Percentiles rank a stretch among this genome's conserved stretches.
phyloP scores from a whole-genome alignment of 169 alveolate species.

The Eimeria zaria region DNA sequence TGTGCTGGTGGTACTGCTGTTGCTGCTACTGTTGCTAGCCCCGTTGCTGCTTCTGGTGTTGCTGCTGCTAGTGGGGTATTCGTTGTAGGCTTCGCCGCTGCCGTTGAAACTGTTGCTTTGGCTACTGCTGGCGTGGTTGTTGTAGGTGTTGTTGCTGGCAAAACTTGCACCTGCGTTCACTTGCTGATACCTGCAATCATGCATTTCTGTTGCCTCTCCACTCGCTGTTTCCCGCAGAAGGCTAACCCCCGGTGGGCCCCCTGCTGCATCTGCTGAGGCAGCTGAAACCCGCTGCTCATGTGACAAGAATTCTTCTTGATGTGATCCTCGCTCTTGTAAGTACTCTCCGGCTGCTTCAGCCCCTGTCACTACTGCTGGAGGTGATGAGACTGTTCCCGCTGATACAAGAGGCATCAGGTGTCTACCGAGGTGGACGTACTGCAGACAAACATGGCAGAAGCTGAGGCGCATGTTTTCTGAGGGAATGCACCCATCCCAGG shows the following conservation, averaged over 20 bases:
- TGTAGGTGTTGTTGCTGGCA: neutral
- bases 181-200: neutral
- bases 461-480: neutral
- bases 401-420: neutral
- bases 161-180: neutral
- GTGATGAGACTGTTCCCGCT: neutral
- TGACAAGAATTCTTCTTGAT: neutral
- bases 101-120: neutral
- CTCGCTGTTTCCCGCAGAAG: neutral
- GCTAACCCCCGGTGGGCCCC: conserved; percentile 32
- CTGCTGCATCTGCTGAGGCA: conserved; percentile 32
- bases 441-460: conserved; percentile 21
- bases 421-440: neutral
- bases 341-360: neutral
- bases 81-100: neutral
- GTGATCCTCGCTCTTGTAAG: neutral
- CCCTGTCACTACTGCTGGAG: neutral
- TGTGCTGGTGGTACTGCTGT: neutral
- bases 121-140: neutral
- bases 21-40: neutral
- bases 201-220: neutral
- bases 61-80: conserved; percentile 7
- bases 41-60: conserved; percentile 3
- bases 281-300: conserved; percentile 4
- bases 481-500: conserved; percentile 44